phyloP scores from a whole-genome alignment of 306 rosid species.

The Acacia melanoxylon region DNA sequence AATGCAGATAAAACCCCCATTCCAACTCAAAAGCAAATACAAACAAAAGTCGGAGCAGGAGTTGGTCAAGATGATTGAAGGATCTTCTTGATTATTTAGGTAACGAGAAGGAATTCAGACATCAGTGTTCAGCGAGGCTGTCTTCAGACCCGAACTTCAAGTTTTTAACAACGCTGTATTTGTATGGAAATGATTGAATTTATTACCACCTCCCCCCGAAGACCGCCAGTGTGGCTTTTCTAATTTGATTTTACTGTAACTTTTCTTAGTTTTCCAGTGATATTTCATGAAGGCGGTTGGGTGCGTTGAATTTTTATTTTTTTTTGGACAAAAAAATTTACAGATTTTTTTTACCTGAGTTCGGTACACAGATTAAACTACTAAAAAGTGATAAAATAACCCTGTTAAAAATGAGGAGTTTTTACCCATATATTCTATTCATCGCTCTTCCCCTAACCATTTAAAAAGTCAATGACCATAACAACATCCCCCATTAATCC shows the following conservation, averaged over 20 bases:
- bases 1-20: slow-evolving; percentile 16
- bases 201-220: not conserved
- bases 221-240: not conserved
- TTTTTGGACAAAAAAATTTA: too few relatives aligned
- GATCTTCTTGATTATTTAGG: not conserved
- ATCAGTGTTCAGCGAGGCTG: not conserved
- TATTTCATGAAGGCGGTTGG: too few relatives aligned
- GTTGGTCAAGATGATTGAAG: not conserved
- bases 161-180: not conserved
- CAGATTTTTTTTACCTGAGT: too few relatives aligned
- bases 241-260: too few relatives aligned
- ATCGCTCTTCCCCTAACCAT: too few relatives aligned
- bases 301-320: too few relatives aligned
- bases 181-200: not conserved
- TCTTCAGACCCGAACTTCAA: not conserved
- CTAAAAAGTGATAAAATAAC: too few relatives aligned
- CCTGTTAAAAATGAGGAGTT: too few relatives aligned
- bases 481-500: not conserved
- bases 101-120: not conserved
- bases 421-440: too few relatives aligned
- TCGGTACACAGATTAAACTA: too few relatives aligned
- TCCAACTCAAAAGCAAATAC: not conserved
- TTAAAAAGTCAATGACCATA: too few relatives aligned
- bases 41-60: not conserved
- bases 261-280: too few relatives aligned